Percentiles rank a stretch among this genome's conserved stretches.
Conservation (phyloP, 306 rosid genomes). For the Ormosia emarginata region DNA sequence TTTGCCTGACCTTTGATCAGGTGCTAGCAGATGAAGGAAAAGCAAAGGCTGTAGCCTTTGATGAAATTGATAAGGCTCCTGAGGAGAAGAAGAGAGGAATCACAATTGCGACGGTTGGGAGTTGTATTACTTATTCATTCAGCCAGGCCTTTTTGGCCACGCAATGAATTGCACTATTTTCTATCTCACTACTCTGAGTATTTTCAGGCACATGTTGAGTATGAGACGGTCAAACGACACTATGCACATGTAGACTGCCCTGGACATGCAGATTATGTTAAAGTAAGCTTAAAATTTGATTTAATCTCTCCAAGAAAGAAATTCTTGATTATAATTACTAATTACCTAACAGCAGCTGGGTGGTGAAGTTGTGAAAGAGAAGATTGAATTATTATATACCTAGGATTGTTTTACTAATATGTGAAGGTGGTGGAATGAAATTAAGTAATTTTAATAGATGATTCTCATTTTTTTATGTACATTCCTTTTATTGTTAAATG, state of each 20-base stretch:
- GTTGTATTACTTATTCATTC: neutral
- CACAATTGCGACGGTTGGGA: constrained; percentile 84
- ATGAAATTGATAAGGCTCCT: constrained; percentile 96
- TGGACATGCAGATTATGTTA: constrained; percentile 93
- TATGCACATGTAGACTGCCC: constrained; percentile 96
- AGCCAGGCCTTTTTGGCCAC: neutral
- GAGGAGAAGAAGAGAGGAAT: constrained; percentile 97
- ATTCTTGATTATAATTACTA: neutral
- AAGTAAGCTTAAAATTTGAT: constrained; percentile 46
- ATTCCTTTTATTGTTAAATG: neutral
- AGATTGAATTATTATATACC: neutral
- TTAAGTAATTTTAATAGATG: neutral
- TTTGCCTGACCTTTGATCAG: constrained; percentile 23
- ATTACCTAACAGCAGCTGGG: neutral
- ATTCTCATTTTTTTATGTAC: neutral
- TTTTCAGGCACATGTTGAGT: constrained; percentile 91
- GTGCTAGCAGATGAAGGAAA: constrained; percentile 92
- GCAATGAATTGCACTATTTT: neutral
- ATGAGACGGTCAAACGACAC: constrained; percentile 76
- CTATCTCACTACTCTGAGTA: neutral
- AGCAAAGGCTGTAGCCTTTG: constrained; percentile 86
- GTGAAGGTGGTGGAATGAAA: neutral
- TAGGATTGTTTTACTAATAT: neutral
- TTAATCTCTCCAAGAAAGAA: neutral
- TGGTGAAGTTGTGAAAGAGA: neutral